Percentiles rank a stretch among this genome's conserved stretches.
Evolutionary conservation across 2,329 filamentous ascomycete genomes (phyloP).

Genomic region (Sporothrix globosa): DNA sequence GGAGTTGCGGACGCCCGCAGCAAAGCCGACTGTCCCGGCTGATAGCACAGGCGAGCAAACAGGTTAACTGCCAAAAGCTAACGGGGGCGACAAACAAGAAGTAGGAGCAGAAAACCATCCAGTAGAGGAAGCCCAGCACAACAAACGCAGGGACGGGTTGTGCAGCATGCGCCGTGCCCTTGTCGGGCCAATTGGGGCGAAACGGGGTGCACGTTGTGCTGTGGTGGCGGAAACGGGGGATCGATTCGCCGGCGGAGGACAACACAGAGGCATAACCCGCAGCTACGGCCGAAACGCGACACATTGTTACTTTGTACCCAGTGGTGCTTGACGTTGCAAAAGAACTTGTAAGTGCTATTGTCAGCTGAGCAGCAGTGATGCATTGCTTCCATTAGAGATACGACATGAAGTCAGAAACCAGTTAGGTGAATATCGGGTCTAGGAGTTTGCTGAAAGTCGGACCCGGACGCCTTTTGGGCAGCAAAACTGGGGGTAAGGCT

Average conservation of each 20-base stretch:
- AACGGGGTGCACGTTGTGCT: slow-evolving; percentile 15
- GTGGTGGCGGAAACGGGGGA: slow-evolving; percentile 10
- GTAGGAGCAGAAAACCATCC: neutral
- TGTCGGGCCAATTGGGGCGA: slow-evolving; percentile 2
- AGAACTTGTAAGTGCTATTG: slow-evolving; percentile 11
- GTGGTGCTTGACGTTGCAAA: neutral
- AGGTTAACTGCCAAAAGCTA: neutral
- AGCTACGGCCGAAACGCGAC: slow-evolving; percentile 22
- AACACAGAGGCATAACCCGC: neutral
- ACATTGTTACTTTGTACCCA: neutral
- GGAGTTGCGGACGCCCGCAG: slow-evolving; percentile 13
- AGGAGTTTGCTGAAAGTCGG: neutral
- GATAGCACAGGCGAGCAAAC: neutral
- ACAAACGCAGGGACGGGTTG: slow-evolving; percentile 3
- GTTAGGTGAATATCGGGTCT: neutral
- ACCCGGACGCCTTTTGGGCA: neutral
- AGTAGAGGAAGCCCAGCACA: neutral
- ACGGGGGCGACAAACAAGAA: neutral
- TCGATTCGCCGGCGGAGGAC: slow-evolving; percentile 21
- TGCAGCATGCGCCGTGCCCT: slow-evolving; percentile 3
- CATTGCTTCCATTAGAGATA: neutral
- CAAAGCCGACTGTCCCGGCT: slow-evolving; percentile 12
- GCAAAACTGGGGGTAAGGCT: neutral
- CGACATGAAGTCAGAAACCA: neutral
- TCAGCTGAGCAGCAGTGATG: neutral